A percentile compares a stretch with the other conserved stretches of the same genome.
phyloP scores from a whole-genome alignment of 2,329 filamentous ascomycete genomes.

The Didymella sp. region DNA sequence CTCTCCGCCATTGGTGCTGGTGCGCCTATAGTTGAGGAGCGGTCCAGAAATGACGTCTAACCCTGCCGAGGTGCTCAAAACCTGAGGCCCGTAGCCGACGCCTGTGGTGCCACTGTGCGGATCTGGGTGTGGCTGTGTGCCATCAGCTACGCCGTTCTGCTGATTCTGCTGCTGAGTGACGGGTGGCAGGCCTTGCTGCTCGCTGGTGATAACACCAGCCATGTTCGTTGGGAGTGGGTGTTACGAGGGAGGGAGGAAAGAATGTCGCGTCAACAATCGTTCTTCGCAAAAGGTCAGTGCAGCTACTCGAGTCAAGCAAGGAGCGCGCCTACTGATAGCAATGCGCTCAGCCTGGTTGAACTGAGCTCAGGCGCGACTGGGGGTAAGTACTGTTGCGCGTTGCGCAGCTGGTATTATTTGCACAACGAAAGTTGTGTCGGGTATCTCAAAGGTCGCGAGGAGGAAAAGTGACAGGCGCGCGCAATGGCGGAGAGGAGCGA shows the following conservation, averaged over 20 bases:
- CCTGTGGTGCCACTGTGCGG: constrained; percentile 43
- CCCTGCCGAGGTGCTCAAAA: constrained; percentile 49
- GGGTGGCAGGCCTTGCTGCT: constrained; percentile 9
- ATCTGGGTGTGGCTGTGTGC: constrained; percentile 20
- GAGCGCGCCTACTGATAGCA: constrained; percentile 20
- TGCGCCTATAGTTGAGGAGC: constrained; percentile 78
- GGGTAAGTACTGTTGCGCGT: not conserved
- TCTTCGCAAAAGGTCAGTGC: constrained; percentile 20
- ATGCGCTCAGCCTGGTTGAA: constrained; percentile 22
- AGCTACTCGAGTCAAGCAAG: constrained; percentile 14
- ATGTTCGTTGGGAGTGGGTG: constrained; percentile 3
- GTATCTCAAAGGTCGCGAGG: constrained; percentile 3
- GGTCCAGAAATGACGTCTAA: constrained; percentile 73
- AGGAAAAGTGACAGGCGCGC: not conserved
- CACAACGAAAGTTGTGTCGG: not conserved
- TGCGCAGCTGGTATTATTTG: not conserved
- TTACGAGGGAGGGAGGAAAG: not conserved
- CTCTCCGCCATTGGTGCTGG: constrained; percentile 61
- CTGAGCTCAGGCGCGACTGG: constrained; percentile 12
- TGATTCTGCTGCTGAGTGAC: not conserved
- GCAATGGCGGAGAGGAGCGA: constrained; percentile 1
- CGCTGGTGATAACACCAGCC: constrained; percentile 15
- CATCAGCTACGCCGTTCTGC: constrained; percentile 8
- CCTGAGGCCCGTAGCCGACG: constrained; percentile 53
- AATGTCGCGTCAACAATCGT: constrained; percentile 13